phyloP scores from a whole-genome alignment of 495 filamentous ascomycete species.

The Aspergillus campestris region DNA sequence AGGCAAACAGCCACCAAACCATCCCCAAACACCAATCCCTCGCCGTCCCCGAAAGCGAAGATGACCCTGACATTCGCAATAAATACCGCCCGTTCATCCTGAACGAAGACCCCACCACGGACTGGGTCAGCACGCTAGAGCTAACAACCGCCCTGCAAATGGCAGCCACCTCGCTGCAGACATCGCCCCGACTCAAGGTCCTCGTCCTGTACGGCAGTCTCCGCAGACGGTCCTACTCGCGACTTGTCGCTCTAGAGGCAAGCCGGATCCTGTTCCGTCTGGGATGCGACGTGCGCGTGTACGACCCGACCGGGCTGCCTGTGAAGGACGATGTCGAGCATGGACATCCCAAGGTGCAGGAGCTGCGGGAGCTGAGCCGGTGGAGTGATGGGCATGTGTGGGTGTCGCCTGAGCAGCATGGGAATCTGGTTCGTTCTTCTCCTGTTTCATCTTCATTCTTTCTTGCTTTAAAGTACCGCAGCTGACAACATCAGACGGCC shows the following conservation, averaged over 20 bases:
- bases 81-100: slow-evolving; percentile 55
- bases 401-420: slow-evolving; percentile 64
- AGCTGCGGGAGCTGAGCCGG: slow-evolving; percentile 51
- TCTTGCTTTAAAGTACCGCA: background rate
- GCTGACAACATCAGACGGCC: slow-evolving; percentile 38
- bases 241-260: slow-evolving; percentile 53
- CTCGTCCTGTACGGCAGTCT: slow-evolving; percentile 59
- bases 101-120: slow-evolving; percentile 21
- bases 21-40: slow-evolving; percentile 21
- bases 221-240: slow-evolving; percentile 51
- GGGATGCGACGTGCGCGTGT: slow-evolving; percentile 61
- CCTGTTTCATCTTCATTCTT: background rate
- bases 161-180: slow-evolving; percentile 36
- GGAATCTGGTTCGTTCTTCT: slow-evolving; percentile 44
- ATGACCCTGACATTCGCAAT: slow-evolving; percentile 36
- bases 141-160: slow-evolving; percentile 46
- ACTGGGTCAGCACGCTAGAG: slow-evolving; percentile 52
- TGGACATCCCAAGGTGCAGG: slow-evolving; percentile 54
- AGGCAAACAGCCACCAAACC: slow-evolving; percentile 1
- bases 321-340: slow-evolving; percentile 55
- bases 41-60: slow-evolving; percentile 36
- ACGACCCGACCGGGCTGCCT: slow-evolving; percentile 51
- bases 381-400: slow-evolving; percentile 69
- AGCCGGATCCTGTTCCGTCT: slow-evolving; percentile 56
- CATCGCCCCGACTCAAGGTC: slow-evolving; percentile 45